These are phyloP conservation scores for Rhizoctonia solani DNA, from an alignment of 1,284 basidiomycete genomes.

Conservation along the genomic window DNA sequence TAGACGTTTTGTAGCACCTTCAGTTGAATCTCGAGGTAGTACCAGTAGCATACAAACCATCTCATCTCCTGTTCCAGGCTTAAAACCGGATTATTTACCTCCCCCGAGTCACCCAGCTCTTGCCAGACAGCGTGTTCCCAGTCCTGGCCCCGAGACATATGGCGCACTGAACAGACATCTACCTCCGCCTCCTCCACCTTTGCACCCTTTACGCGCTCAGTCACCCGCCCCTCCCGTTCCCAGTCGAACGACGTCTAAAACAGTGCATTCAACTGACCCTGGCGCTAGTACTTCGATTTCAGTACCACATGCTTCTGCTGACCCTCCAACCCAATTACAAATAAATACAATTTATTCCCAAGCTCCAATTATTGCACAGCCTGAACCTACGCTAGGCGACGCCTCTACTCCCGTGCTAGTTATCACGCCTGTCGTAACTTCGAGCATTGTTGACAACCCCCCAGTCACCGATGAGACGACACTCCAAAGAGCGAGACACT, in stretches of 20 bases:
- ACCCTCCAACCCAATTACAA: no score
- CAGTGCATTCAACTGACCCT: no score
- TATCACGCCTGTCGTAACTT: background rate
- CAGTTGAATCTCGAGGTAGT: background rate
- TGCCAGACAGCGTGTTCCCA: background rate
- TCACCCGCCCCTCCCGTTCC: slow-evolving; percentile 1
- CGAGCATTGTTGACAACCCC: no score
- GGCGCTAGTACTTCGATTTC: no score
- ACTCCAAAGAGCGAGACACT: background rate
- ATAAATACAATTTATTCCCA: no score
- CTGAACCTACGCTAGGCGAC: no score
- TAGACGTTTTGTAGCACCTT: slow-evolving; percentile 22
- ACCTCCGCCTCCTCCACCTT: background rate
- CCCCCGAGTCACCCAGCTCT: slow-evolving; percentile 20
- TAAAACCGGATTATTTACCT: background rate
- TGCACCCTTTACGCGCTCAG: background rate
- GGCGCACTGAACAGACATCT: background rate
- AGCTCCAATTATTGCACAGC: no score
- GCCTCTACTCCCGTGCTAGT: no score
- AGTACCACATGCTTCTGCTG: no score
- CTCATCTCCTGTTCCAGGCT: background rate
- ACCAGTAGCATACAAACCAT: background rate
- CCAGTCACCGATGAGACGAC: no score
- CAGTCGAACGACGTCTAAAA: no score
- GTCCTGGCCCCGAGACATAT: background rate